A percentile compares a stretch with the other conserved stretches of the same genome.
Evolutionary conservation across 1,284 basidiomycete species (phyloP).

Genomic region (Apiotrichum siamense): DNA sequence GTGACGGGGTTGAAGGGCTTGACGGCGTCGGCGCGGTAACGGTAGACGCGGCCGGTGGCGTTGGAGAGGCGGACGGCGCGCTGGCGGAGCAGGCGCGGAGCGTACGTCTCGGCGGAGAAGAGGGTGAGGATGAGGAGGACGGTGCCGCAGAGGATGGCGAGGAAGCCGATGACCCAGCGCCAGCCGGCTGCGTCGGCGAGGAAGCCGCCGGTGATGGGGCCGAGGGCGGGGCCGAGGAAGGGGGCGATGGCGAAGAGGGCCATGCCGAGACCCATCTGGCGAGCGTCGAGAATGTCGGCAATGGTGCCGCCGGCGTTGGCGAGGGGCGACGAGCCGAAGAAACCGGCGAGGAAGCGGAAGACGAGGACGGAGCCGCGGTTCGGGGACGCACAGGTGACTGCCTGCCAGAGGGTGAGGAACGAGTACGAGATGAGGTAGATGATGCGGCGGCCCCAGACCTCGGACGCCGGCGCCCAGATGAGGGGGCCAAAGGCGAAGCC

Average conservation of each 20-base stretch:
- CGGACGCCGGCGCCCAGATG: conserved; percentile 50
- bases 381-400: conserved; percentile 25
- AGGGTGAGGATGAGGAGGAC: conserved; percentile 22
- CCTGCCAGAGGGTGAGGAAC: conserved; percentile 38
- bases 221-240: conserved; percentile 21
- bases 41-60: conserved; percentile 47
- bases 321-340: conserved; percentile 44
- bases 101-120: conserved; percentile 49
- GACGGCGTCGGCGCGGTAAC: conserved; percentile 49
- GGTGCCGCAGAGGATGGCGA: conserved; percentile 50
- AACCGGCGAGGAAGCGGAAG: conserved; percentile 41
- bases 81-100: conserved; percentile 45
- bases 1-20: conserved; percentile 31
- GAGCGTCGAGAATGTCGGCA: conserved; percentile 38
- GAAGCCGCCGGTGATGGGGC: conserved; percentile 43
- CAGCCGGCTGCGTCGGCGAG: conserved; percentile 44
- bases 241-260: conserved; percentile 16
- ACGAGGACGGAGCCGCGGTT: conserved; percentile 32
- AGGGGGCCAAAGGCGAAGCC: conserved; percentile 41
- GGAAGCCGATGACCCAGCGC: conserved; percentile 61
- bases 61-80: conserved; percentile 43
- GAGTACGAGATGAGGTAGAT: conserved; percentile 57
- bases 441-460: conserved; percentile 54
- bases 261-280: conserved; percentile 40
- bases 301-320: conserved; percentile 46